phyloP scores from a whole-genome alignment of 768 basidiomycete genomes.

The Boletus fagicola region DNA sequence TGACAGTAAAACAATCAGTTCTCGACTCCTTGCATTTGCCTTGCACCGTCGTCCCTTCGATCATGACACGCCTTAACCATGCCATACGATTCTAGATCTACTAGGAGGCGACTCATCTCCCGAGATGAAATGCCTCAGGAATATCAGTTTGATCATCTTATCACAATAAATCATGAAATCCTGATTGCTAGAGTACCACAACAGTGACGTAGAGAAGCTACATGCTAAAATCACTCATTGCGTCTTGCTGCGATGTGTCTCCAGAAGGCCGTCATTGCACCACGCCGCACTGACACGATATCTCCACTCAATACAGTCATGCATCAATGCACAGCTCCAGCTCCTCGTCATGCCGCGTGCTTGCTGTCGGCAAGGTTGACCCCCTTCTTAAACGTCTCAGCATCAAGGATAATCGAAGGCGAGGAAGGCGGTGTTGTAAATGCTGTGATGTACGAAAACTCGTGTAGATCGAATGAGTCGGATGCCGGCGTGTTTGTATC shows the following conservation, averaged over 20 bases:
- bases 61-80: slow-evolving; percentile 24
- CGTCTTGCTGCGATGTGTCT: slow-evolving; percentile 3
- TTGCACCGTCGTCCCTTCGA: slow-evolving; percentile 1
- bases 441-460: slow-evolving; percentile 33
- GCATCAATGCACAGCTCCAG: neutral
- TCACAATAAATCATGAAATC: slow-evolving; percentile 26
- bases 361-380: slow-evolving; percentile 6
- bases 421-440: slow-evolving; percentile 33
- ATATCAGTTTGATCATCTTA: slow-evolving; percentile 18
- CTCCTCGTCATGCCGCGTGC: slow-evolving; percentile 13
- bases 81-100: slow-evolving; percentile 13
- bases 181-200: slow-evolving; percentile 8
- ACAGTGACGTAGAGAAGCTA: slow-evolving; percentile 17
- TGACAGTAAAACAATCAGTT: slow-evolving; percentile 2
- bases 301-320: slow-evolving; percentile 14
- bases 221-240: slow-evolving; percentile 8
- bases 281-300: slow-evolving; percentile 5
- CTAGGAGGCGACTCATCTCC: neutral
- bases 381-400: slow-evolving; percentile 12
- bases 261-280: neutral
- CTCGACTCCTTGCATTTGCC: neutral
- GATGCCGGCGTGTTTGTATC: slow-evolving; percentile 12
- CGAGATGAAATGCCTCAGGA: neutral
- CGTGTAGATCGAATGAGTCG: slow-evolving; percentile 26
- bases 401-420: slow-evolving; percentile 17